Evolutionary conservation across 176 grass and related monocot genomes (phyloP).

Genomic region (Oryza glumipatula): DNA sequence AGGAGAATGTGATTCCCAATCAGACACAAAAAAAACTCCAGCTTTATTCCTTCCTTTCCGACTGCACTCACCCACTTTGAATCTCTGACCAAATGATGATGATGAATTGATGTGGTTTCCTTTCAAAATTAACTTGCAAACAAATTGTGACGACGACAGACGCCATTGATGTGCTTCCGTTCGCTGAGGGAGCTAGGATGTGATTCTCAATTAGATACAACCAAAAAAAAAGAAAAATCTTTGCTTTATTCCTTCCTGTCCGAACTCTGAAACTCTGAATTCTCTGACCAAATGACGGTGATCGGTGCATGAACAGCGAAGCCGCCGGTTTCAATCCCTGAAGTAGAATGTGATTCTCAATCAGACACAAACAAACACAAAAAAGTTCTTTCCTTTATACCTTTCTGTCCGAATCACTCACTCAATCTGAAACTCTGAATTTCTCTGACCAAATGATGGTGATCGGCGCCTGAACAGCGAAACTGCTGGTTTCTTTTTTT

Average conservation of each 20-base stretch:
- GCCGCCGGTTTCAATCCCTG: too few species aligned
- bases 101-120: background rate
- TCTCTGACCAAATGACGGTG: background rate
- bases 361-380: background rate
- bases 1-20: conserved; percentile 42
- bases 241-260: conserved; percentile 35
- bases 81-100: too few species aligned
- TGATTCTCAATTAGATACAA: conserved; percentile 38
- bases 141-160: too few species aligned
- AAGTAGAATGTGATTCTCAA: conserved; percentile 32
- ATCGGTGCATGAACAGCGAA: too few species aligned
- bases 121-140: too few species aligned
- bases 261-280: background rate
- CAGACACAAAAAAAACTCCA: conserved; percentile 29
- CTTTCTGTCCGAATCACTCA: background rate
- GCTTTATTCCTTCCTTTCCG: conserved; percentile 32
- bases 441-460: background rate
- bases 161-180: too few species aligned
- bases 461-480: too few species aligned
- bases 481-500: too few species aligned
- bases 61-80: too few species aligned
- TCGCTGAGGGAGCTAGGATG: background rate
- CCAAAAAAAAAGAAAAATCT: conserved; percentile 27
- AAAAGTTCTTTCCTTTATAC: conserved; percentile 49
- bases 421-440: too few species aligned